Evolutionary conservation across 768 basidiomycete genomes (phyloP).

Genomic region (Rhodotorula toruloides): DNA sequence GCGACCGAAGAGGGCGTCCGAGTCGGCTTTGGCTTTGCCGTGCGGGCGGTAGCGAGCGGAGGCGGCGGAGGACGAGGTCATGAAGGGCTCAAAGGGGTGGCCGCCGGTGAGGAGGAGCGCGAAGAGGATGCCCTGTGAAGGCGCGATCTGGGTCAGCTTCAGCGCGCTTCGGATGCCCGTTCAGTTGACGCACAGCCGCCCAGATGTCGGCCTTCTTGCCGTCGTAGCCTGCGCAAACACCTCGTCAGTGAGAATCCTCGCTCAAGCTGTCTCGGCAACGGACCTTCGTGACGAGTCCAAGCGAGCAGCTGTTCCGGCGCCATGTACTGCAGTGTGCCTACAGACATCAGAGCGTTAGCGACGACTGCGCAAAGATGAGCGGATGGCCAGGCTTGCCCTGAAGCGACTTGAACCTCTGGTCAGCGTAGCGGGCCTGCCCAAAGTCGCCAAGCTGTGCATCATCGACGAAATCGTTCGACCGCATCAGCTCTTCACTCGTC

Average conservation of each 20-base stretch:
- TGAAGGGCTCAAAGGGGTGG: neutral
- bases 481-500: no score
- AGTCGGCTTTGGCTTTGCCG: neutral
- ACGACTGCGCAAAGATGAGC: no score
- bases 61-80: neutral
- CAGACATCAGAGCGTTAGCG: no score
- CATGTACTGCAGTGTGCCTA: conserved; percentile 27
- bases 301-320: conserved; percentile 15
- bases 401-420: neutral
- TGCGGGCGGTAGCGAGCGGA: no score
- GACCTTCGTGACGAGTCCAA: conserved; percentile 8
- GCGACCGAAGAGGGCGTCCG: neutral
- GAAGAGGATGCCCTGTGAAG: neutral
- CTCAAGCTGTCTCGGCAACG: neutral
- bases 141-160: neutral
- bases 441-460: conserved; percentile 22
- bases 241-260: neutral
- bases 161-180: no score
- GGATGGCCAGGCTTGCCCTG: neutral
- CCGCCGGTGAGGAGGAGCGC: neutral
- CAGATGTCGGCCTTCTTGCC: conserved; percentile 15
- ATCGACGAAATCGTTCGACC: neutral
- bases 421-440: conserved; percentile 4
- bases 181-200: neutral
- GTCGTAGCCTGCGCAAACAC: conserved; percentile 1